These are phyloP conservation scores for Harrya chromipes DNA, from an alignment of 768 basidiomycete species.

Conservation along the genomic window DNA sequence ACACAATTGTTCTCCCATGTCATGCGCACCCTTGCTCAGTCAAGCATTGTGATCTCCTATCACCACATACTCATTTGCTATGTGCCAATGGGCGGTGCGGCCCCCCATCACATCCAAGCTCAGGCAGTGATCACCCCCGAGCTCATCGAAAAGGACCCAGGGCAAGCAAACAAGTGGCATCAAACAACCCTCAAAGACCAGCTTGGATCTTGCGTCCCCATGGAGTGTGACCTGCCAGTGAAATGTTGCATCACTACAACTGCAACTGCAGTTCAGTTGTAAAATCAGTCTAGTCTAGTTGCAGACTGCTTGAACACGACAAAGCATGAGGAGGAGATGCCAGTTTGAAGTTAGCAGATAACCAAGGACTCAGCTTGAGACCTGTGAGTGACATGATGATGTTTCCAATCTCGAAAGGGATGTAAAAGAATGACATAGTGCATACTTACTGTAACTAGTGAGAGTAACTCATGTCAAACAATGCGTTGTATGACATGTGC, in stretches of 20 bases:
- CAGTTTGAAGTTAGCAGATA: no score
- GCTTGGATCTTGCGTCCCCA: background rate
- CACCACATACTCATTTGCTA: background rate
- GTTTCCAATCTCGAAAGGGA: no score
- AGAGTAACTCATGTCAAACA: no score
- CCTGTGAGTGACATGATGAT: no score
- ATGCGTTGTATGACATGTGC: no score
- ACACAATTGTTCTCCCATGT: background rate
- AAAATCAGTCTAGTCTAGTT: no score
- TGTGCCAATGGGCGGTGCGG: background rate
- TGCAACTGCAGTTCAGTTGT: no score
- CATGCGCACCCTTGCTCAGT: background rate
- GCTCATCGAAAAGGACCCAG: background rate
- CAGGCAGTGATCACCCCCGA: background rate
- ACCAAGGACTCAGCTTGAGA: no score
- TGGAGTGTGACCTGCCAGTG: background rate
- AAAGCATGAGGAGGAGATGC: no score
- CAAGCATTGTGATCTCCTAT: background rate
- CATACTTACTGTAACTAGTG: no score
- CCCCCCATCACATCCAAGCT: background rate
- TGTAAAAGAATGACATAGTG: no score
- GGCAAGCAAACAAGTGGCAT: background rate
- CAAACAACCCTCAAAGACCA: background rate
- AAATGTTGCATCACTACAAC: background rate
- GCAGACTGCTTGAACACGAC: no score